Evolutionary conservation across 495 filamentous ascomycete genomes (phyloP).

Genomic region (Ascodesmis nigricans): DNA sequence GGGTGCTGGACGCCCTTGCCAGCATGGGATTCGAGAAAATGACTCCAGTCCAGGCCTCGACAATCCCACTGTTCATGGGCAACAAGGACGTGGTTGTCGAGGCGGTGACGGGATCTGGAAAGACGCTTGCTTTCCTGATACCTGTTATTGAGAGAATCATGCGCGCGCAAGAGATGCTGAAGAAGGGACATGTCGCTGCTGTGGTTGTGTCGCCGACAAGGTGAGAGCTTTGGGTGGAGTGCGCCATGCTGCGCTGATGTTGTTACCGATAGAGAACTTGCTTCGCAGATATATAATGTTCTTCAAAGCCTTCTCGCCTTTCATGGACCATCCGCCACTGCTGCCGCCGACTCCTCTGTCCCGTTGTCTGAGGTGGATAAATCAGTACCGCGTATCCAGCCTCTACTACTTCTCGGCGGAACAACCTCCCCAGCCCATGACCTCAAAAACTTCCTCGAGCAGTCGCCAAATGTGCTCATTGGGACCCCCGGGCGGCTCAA

Average conservation of each 20-base stretch:
- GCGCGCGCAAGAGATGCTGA: constrained; percentile 38
- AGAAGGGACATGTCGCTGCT: constrained; percentile 69
- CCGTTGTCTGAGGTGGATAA: constrained; percentile 1
- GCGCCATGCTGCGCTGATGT: no score
- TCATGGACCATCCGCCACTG: constrained; percentile 49
- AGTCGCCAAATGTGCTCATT: constrained; percentile 67
- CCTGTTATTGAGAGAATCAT: constrained; percentile 72
- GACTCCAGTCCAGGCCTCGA: constrained; percentile 88
- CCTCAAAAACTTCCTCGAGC: constrained; percentile 52
- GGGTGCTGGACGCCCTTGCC: constrained; percentile 65
- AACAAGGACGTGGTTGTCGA: constrained; percentile 97
- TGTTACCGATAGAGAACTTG: constrained; percentile 49
- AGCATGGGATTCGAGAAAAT: constrained; percentile 70
- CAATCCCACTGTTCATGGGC: constrained; percentile 71
- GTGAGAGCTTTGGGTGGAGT: no score
- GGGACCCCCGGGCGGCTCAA: constrained; percentile 74
- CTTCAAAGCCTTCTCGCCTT: constrained; percentile 54
- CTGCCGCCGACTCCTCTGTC: constrained; percentile 23
- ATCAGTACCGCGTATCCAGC: constrained; percentile 37
- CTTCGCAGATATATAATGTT: constrained; percentile 74
- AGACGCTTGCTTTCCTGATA: constrained; percentile 78
- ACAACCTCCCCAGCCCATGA: constrained; percentile 66
- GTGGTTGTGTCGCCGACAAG: constrained; percentile 82
- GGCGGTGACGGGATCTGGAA: constrained; percentile 89
- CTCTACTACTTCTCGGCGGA: constrained; percentile 79